These are phyloP conservation scores for Neocucurbitaria cava DNA, from an alignment of 2,329 filamentous ascomycete species.

Conservation along the genomic window DNA sequence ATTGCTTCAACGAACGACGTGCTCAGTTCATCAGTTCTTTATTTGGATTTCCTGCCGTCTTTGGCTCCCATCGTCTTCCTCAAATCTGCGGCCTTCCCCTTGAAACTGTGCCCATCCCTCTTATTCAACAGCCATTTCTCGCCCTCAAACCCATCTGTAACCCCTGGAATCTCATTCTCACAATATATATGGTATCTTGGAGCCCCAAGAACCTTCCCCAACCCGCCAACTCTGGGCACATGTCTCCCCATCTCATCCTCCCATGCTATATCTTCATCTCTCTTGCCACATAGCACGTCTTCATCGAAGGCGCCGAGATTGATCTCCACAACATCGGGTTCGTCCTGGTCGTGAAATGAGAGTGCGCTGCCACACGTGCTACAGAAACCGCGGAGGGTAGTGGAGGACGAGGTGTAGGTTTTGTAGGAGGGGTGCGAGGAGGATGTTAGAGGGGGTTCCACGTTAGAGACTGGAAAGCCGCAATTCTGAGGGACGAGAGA, in stretches of 20 bases:
- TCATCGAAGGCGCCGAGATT: slow-evolving; percentile 36
- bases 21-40: not conserved
- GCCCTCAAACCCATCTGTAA: slow-evolving; percentile 33
- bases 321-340: slow-evolving; percentile 22
- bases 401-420: slow-evolving; percentile 23
- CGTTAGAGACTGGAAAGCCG: slow-evolving; percentile 17
- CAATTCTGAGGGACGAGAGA: slow-evolving; percentile 31
- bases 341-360: slow-evolving; percentile 20
- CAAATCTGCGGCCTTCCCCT: slow-evolving; percentile 15
- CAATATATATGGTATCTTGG: slow-evolving; percentile 29
- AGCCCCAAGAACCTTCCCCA: slow-evolving; percentile 22
- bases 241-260: slow-evolving; percentile 29
- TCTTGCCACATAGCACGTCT: slow-evolving; percentile 29
- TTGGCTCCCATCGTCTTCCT: not conserved
- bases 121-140: slow-evolving; percentile 21
- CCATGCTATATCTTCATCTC: slow-evolving; percentile 27
- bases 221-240: slow-evolving; percentile 27
- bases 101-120: slow-evolving; percentile 18
- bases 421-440: slow-evolving; percentile 24
- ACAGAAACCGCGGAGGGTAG: slow-evolving; percentile 31
- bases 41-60: not conserved
- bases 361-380: slow-evolving; percentile 29
- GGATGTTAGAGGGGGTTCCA: slow-evolving; percentile 18
- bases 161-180: slow-evolving; percentile 34
- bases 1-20: too few species aligned